Percentiles rank a stretch among this genome's conserved stretches.
Evolutionary conservation across 306 rosid species (phyloP).

Genomic region (Quercus cerris): DNA sequence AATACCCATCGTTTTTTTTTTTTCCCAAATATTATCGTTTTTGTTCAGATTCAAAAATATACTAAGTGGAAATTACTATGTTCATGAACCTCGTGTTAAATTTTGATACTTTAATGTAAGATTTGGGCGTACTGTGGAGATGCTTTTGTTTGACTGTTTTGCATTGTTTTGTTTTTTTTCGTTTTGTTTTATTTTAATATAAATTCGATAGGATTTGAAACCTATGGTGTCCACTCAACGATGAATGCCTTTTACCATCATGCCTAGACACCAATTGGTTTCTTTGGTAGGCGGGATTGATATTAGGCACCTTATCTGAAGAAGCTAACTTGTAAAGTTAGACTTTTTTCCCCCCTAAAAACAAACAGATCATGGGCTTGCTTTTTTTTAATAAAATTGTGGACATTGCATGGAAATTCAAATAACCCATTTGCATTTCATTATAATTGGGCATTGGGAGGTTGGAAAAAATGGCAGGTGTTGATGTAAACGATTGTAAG

Average conservation of each 20-base stretch:
- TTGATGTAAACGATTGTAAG: background rate
- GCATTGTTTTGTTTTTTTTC: too few species aligned
- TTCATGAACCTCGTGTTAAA: background rate
- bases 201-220: too few species aligned
- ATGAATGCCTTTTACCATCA: too few species aligned
- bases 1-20: background rate
- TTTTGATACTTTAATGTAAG: background rate
- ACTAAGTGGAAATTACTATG: background rate
- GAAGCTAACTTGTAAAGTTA: background rate
- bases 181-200: too few species aligned
- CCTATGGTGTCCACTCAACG: too few species aligned
- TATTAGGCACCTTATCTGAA: too few species aligned
- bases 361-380: too few species aligned
- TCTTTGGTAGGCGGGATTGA: too few species aligned
- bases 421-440: background rate
- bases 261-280: too few species aligned
- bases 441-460: background rate
- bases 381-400: background rate
- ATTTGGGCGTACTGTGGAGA: background rate
- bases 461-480: background rate
- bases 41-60: background rate
- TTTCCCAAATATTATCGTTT: background rate
- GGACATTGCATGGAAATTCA: background rate
- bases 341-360: background rate
- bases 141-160: background rate